These are phyloP conservation scores for Cercospora sp. DNA, from an alignment of 2,329 filamentous ascomycete genomes.

Conservation along the genomic window DNA sequence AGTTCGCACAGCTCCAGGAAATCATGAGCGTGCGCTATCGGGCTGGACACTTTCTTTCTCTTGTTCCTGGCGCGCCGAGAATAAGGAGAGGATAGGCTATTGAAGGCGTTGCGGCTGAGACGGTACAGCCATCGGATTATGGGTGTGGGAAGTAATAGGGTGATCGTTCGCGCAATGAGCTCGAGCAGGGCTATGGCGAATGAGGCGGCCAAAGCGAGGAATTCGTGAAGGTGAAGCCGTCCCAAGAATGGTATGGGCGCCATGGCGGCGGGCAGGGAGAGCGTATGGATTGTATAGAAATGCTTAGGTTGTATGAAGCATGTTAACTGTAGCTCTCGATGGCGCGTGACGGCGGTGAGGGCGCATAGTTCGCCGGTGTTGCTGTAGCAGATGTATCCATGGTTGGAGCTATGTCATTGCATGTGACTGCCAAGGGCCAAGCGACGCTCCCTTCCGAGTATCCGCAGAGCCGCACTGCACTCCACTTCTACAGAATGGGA, in stretches of 20 bases:
- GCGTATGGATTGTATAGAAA: not conserved
- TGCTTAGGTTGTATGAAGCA: not conserved
- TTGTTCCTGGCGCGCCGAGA: slow-evolving; percentile 66
- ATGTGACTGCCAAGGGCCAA: slow-evolving; percentile 1
- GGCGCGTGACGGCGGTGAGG: not conserved
- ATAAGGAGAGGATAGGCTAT: slow-evolving; percentile 69
- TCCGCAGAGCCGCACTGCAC: not conserved
- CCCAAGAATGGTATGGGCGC: slow-evolving; percentile 63
- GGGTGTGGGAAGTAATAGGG: slow-evolving; percentile 79
- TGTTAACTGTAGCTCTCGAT: not conserved
- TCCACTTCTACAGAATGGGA: not conserved
- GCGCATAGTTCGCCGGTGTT: not conserved
- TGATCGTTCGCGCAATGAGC: slow-evolving; percentile 78
- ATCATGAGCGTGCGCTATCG: slow-evolving; percentile 81
- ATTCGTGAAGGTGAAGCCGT: slow-evolving; percentile 67
- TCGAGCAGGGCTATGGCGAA: slow-evolving; percentile 82
- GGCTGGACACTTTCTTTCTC: slow-evolving; percentile 56
- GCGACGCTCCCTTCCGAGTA: not conserved
- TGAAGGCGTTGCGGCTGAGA: slow-evolving; percentile 79
- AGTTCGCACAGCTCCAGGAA: slow-evolving; percentile 92
- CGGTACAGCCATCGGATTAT: slow-evolving; percentile 81
- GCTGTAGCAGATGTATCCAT: not conserved
- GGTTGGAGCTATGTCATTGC: slow-evolving; percentile 1
- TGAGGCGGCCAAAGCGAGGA: slow-evolving; percentile 80
- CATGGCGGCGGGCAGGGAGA: slow-evolving; percentile 40